These are phyloP conservation scores for Anaeromyces robustus DNA, from an alignment of 192 early-diverging fungal genomes.

Conservation along the genomic window DNA sequence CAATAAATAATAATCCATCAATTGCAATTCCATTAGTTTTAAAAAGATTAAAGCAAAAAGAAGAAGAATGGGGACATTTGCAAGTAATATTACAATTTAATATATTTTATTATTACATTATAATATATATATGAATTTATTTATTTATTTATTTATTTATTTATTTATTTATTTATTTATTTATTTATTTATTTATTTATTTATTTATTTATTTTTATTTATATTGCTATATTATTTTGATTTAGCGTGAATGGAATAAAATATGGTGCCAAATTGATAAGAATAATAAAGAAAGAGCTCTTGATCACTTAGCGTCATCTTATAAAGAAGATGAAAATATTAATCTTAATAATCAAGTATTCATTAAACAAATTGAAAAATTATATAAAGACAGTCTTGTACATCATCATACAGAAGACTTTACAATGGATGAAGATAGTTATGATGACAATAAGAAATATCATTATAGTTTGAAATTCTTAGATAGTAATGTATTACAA, in stretches of 20 bases:
- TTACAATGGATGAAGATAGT: neutral
- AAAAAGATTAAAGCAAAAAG: constrained; percentile 91
- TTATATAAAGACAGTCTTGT: constrained; percentile 32
- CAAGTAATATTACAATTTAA: neutral
- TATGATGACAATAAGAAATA: neutral
- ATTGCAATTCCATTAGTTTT: constrained; percentile 85
- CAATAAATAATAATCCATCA: constrained; percentile 77
- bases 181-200: no score
- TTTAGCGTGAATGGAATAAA: constrained; percentile 90
- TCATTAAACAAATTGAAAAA: constrained; percentile 74
- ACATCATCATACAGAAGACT: neutral
- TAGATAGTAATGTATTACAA: neutral
- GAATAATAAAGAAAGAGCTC: constrained; percentile 84
- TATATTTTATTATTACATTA: no score
- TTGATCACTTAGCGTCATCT: constrained; percentile 86
- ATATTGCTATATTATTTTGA: no score
- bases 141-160: no score
- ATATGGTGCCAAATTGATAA: constrained; percentile 88
- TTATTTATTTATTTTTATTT: no score
- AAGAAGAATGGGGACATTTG: constrained; percentile 86
- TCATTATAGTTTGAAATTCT: neutral
- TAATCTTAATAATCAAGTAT: constrained; percentile 52
- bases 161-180: no score
- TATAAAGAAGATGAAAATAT: constrained; percentile 82
- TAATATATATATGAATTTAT: no score